Conservation (phyloP, 2,329 filamentous ascomycete species). For the Pseudocercospora macadamiae region DNA sequence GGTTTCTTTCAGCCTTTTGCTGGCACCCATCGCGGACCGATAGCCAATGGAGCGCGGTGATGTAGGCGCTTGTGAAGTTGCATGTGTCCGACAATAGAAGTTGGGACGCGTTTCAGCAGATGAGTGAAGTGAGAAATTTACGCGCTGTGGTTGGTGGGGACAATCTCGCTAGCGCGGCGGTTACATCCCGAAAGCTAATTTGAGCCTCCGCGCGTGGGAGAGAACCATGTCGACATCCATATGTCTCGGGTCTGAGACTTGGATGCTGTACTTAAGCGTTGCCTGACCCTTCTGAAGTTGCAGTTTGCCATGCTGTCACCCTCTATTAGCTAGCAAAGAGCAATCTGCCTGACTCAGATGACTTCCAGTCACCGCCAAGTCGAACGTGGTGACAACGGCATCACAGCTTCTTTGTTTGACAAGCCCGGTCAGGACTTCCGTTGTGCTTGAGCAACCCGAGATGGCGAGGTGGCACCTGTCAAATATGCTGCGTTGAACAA, state of each 20-base stretch:
- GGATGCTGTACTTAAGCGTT: not conserved
- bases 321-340: not conserved
- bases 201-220: not conserved
- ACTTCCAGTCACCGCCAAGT: not conserved
- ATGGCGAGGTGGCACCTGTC: not conserved
- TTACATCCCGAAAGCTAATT: not conserved
- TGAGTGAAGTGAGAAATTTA: slow-evolving; percentile 2
- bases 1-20: not conserved
- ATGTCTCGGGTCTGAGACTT: not conserved
- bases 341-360: not conserved
- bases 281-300: not conserved
- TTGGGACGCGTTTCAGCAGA: not conserved
- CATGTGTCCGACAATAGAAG: slow-evolving; percentile 24
- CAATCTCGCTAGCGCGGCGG: slow-evolving; percentile 1
- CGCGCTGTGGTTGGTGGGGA: not conserved
- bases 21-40: slow-evolving; percentile 4
- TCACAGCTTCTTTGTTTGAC: not conserved
- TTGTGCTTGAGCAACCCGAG: not conserved
- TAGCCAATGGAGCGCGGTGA: slow-evolving; percentile 20
- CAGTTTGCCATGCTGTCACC: not conserved
- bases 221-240: not conserved
- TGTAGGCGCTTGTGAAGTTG: slow-evolving; percentile 24
- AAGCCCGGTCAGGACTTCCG: not conserved
- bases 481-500: not conserved
- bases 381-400: not conserved